These are phyloP conservation scores for Ajuga reptans DNA, from an alignment of 305 asterid species.

Conservation along the genomic window DNA sequence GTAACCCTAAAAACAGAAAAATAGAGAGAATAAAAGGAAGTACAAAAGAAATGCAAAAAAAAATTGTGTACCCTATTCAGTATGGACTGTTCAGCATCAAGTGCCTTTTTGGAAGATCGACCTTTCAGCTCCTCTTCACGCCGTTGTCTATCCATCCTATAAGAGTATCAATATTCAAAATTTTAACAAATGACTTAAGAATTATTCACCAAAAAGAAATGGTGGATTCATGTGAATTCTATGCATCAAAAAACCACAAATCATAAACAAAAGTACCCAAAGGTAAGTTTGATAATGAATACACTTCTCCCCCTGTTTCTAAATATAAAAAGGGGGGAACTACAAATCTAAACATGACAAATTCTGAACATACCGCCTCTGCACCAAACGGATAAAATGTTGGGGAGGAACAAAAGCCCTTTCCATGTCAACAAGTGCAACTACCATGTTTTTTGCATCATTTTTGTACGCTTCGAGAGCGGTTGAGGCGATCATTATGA, in stretches of 20 bases:
- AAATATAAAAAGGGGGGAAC: neutral
- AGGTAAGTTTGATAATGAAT: neutral
- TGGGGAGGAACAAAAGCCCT: conserved; percentile 98
- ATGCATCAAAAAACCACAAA: neutral
- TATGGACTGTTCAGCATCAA: conserved; percentile 79
- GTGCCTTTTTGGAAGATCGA: conserved; percentile 69
- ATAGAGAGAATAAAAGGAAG: neutral
- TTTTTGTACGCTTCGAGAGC: conserved; percentile 90
- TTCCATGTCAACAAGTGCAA: conserved; percentile 99
- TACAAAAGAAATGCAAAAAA: neutral
- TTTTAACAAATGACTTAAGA: neutral
- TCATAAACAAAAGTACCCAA: neutral
- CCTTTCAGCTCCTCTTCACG: conserved; percentile 90
- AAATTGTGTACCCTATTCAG: conserved; percentile 53
- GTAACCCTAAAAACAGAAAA: neutral
- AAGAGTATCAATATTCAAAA: conserved; percentile 8
- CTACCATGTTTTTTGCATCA: conserved; percentile 91
- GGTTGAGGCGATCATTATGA: conserved; percentile 71
- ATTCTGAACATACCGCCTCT: conserved; percentile 62
- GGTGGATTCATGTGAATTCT: neutral
- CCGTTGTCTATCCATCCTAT: conserved; percentile 95
- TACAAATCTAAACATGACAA: neutral
- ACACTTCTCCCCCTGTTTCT: neutral
- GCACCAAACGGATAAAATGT: conserved; percentile 92
- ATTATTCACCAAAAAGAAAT: neutral